Evolutionary conservation across 148 eudicot species (phyloP), one percentile per base, ranked within the genome.

Genomic region (Tetragonia tetragonoides): DNA sequence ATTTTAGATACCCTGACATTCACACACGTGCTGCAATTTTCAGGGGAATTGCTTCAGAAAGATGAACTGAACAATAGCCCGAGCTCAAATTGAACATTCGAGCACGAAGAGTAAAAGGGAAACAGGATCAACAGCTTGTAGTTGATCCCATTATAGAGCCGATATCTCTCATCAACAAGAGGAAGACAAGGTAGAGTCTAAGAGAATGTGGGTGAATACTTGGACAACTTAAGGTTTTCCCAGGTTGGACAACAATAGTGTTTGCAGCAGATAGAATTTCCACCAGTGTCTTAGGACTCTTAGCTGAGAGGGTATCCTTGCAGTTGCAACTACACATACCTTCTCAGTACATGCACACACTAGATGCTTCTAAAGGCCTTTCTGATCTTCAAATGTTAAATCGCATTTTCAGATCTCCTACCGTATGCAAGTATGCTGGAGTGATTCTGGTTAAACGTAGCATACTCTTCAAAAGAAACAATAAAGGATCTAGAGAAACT

Each of bases 311-410:
- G 54, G 28, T 72, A 47, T 15, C 34, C 38, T 51, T 40, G 12
- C 57, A 9, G 37, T 18, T 17, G 65, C 20, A 73, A 40, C 65
- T 56, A 20, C 65, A 47, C 28, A 37, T 57, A 41, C 75, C 28
- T 34, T 24, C 34, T 28, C 34, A 28, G 28, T n/a, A 41, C 14
- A 12, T 18, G 51, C 37, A 72, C 9, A 70, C 16, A 34, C n/a
- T 16, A 73, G 34, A 73, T 73, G 51, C 75, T 73, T 73, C 34
- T 57, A 46, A 63, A 73, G 4, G 65, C 17, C 15, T 15, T 34
- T 53, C 38, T 44, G n/a, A 42, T 51, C 75, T 51, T 51, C 42
- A 72, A 49, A 49, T 49, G 53, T 8, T 14, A 49, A 49, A 49
- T 70, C 39, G 15, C 78, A 20, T 15, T 74, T 49, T 14, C 16